phyloP scores from a whole-genome alignment of 2,329 filamentous ascomycete species.

The Didymella lethalis region DNA sequence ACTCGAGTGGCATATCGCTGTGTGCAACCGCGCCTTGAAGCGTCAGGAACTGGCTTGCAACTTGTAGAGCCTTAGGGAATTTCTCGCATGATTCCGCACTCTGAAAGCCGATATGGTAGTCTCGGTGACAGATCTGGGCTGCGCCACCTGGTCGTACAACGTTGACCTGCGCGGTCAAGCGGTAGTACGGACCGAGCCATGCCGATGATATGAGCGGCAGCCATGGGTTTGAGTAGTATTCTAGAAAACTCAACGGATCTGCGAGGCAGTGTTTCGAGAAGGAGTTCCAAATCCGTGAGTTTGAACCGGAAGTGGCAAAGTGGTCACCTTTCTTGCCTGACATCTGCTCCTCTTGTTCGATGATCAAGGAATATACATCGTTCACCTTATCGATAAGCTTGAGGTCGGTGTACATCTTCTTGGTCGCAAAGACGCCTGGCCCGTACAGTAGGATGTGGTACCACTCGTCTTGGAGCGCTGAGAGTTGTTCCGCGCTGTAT shows the following conservation, averaged over 20 bases:
- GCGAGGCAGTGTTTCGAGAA: conserved; percentile 67
- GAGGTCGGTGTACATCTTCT: conserved; percentile 58
- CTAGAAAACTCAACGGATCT: conserved; percentile 62
- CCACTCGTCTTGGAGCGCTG: conserved; percentile 66
- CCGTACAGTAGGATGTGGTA: conserved; percentile 64
- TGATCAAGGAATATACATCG: conserved; percentile 33
- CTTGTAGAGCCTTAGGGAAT: conserved; percentile 63
- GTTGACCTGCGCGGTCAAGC: conserved; percentile 69
- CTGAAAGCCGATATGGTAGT: conserved; percentile 72
- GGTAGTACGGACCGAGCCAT: conserved; percentile 68
- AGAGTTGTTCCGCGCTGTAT: conserved; percentile 38
- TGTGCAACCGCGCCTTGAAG: conserved; percentile 71
- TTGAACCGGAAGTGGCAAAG: conserved; percentile 64
- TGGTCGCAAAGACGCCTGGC: conserved; percentile 67
- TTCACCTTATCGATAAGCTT: conserved; percentile 42
- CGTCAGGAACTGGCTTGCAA: conserved; percentile 65
- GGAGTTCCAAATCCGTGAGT: conserved; percentile 71
- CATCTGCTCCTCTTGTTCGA: conserved; percentile 60
- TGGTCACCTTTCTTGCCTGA: conserved; percentile 63
- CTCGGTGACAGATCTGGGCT: conserved; percentile 66
- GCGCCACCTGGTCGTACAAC: conserved; percentile 66
- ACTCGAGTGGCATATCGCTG: conserved; percentile 65
- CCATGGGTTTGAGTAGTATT: conserved; percentile 69
- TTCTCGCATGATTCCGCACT: conserved; percentile 54
- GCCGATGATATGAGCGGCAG: conserved; percentile 61